Base-by-base conservation (phyloP, 2,329 filamentous ascomycete species). In the Lecanicillium sp. region DNA sequence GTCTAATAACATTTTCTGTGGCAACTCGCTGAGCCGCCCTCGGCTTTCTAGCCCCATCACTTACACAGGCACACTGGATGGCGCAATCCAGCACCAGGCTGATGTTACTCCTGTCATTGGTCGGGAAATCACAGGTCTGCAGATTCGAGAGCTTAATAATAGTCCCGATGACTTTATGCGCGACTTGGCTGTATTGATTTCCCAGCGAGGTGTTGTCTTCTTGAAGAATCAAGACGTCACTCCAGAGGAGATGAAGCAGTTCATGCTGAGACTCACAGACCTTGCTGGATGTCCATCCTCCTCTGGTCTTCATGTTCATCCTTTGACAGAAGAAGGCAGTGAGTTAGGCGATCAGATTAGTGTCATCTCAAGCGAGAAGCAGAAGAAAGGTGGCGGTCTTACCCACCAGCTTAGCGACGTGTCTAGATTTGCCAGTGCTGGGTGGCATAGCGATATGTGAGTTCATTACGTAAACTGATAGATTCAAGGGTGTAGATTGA, bases 151-250 rank as follows among this genome's bases (percentile, higher is more conserved):
- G 25, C 70, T 73, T 48, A 63, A 85, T 5, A 62, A 75, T 0
- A 78, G 83, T 51, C 66, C 75, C 0, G 78, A 85, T 37, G 72
- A 78, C 32, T 60, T 82, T 15, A 53, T 85, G 17, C 69, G 75
- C 1, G 81, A 85, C 48, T 62, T 86, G 0, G 81, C 78, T 27
- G 78, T 84, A 43, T 82, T 75, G 1, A 73, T 85, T 46, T 83
- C 80, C 2, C 72, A 76, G 43, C 73, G 80, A 1, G 80, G 80
- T 9, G 80, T 85, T 4, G 78, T 84, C 22, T 83, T 84, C 62
- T 82, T 85, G 60, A 73, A 79, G 15, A 68, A 72, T 20, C 80
- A 85, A 46, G 65, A 80, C 51, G 62, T 65, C 27, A 57, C 83
- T 28, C 70, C 68, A 45, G 71, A 81, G 51, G 73, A 77, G 2